Percentiles rank a stretch among this genome's conserved stretches.
Evolutionary conservation across 441 rosid species (phyloP).

Genomic region (Brassica balearica): DNA sequence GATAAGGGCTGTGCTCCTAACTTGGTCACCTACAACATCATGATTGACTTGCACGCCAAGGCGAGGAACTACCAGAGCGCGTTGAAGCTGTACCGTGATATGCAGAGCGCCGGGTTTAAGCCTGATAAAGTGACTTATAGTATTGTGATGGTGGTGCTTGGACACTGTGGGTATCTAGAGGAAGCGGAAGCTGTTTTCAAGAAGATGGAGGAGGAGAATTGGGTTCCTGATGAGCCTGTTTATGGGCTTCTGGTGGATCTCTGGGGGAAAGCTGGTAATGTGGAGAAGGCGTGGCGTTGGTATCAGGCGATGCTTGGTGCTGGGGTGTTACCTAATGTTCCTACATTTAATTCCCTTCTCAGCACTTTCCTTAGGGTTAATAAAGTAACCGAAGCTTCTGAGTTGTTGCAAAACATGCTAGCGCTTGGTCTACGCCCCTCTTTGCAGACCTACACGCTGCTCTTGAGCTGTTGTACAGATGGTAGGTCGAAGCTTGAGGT

Average conservation of each 20-base stretch:
- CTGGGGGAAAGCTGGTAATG: constrained; percentile 92
- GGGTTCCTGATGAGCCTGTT: constrained; percentile 94
- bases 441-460: constrained; percentile 85
- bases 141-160: constrained; percentile 94
- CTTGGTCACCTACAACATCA: constrained; percentile 81
- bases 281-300: constrained; percentile 87
- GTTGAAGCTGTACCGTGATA: constrained; percentile 73
- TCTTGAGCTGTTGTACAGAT: constrained; percentile 86
- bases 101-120: constrained; percentile 80
- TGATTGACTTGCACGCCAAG: constrained; percentile 93
- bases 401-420: constrained; percentile 75
- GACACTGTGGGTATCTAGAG: constrained; percentile 84
- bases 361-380: constrained; percentile 84
- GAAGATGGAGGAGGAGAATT: constrained; percentile 78
- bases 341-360: constrained; percentile 91
- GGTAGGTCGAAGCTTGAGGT: constrained; percentile 68
- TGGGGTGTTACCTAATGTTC: constrained; percentile 84
- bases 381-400: constrained; percentile 69
- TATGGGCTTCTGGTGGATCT: constrained; percentile 88
- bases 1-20: constrained; percentile 85
- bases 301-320: constrained; percentile 78
- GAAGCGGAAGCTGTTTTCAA: constrained; percentile 82
- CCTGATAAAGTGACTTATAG: constrained; percentile 94
- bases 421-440: constrained; percentile 72
- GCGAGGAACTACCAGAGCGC: constrained; percentile 83